phyloP scores from a whole-genome alignment of 2,329 filamentous ascomycete species.

The Chrysoporthe deuterocubensis region DNA sequence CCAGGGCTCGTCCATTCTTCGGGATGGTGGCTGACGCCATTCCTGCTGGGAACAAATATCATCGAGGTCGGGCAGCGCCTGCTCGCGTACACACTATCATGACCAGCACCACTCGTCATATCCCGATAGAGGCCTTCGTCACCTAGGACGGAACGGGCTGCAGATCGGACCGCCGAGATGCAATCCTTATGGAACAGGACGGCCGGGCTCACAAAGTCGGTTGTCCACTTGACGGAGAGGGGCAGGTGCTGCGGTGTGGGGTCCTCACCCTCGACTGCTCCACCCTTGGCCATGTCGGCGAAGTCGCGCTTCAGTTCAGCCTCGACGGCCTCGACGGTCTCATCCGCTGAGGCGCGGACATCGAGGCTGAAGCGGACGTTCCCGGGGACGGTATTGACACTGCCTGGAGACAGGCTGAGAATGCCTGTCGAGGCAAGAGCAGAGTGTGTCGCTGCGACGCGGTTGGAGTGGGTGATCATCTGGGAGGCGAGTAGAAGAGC shows the following conservation, averaged over 20 bases:
- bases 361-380: conserved; percentile 70
- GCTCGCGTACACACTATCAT: conserved; percentile 62
- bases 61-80: conserved; percentile 65
- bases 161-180: conserved; percentile 65
- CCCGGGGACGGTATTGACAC: conserved; percentile 75
- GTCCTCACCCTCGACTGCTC: conserved; percentile 50
- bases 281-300: conserved; percentile 59
- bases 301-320: conserved; percentile 61
- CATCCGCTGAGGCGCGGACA: conserved; percentile 63
- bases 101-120: conserved; percentile 49
- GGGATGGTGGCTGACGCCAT: conserved; percentile 67
- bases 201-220: conserved; percentile 66
- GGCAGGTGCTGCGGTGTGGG: conserved; percentile 45
- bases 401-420: conserved; percentile 65
- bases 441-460: conserved; percentile 60
- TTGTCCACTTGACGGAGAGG: conserved; percentile 55
- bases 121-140: conserved; percentile 45
- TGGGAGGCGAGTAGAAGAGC: conserved; percentile 69
- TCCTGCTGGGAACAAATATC: conserved; percentile 68
- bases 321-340: conserved; percentile 61
- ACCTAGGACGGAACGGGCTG: conserved; percentile 61
- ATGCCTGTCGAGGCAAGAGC: conserved; percentile 74
- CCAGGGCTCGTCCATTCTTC: conserved; percentile 64
- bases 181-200: conserved; percentile 70
- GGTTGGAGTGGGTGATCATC: conserved; percentile 69